phyloP scores from a whole-genome alignment of 305 asterid species.

The Fraxinus sp. region DNA sequence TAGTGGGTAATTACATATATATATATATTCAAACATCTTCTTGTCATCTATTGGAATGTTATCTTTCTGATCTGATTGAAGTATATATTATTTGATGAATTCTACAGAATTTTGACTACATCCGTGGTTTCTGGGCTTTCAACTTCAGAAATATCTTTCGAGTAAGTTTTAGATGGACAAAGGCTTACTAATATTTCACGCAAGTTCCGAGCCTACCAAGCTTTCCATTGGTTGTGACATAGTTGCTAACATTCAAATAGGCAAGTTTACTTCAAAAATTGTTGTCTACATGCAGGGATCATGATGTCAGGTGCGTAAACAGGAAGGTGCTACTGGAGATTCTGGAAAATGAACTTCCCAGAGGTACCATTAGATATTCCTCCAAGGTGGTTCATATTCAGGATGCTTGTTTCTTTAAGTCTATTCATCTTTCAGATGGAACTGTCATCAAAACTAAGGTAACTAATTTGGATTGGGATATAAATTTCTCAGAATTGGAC shows the following conservation, averaged over 20 bases:
- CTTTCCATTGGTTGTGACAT: not conserved
- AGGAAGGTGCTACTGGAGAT: constrained; percentile 36
- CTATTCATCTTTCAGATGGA: constrained; percentile 50
- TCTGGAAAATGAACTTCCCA: constrained; percentile 39
- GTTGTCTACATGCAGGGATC: constrained; percentile 26
- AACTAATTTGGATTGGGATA: not conserved
- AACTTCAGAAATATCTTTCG: constrained; percentile 32
- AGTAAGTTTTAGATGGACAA: constrained; percentile 31
- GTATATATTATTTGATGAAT: not conserved
- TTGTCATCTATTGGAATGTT: not conserved
- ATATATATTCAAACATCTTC: not conserved
- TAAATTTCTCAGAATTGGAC: not conserved
- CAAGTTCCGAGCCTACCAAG: not conserved
- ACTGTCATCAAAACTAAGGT: constrained; percentile 50
- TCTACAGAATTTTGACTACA: constrained; percentile 39
- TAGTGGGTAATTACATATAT: constrained; percentile 13
- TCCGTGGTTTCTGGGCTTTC: constrained; percentile 40
- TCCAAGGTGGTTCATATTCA: constrained; percentile 47
- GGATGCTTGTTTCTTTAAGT: constrained; percentile 30
- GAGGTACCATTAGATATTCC: constrained; percentile 40
- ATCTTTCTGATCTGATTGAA: not conserved
- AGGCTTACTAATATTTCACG: not conserved
- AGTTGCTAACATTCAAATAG: not conserved
- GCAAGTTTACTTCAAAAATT: not conserved
- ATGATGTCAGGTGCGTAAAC: constrained; percentile 35